Evolutionary conservation across 2,329 filamentous ascomycete genomes (phyloP), one percentile per base, ranked within the genome.

Genomic region (Fragosphaeria purpurea): DNA sequence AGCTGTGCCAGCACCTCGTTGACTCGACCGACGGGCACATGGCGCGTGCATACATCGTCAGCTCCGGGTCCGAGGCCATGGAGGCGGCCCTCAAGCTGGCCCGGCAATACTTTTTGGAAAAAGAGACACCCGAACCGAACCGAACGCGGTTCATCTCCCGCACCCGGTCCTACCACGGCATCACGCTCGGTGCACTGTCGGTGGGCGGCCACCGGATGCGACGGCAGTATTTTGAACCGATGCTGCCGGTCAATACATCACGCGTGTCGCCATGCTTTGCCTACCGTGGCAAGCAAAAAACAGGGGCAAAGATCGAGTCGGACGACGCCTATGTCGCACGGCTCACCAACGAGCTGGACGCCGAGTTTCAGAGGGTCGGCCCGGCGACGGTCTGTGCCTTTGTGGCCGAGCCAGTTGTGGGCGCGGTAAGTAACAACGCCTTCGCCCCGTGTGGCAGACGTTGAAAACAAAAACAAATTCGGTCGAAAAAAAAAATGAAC

Each of bases 361-460:
- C 67, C 1, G 81, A 86, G 56, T 87, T 90, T 55, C 69, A 75
- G 52, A 65, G 72, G 1, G 61, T 86, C 0, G 85, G 83, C 0
- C 76, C 83, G 0, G 71, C 80, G 0, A 84, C 71, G 0, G 82
- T 89, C 1, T 83, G 80, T 48, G 85, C 82, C 0, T 88, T 90
- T 59, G 72, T 88, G 31, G 81, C 82, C 1, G 86, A 90, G 63
- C 82, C 85, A 0, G 74, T 90, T 1, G 83, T 85, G 11, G 85
- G 86, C 3, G 83, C 85, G 37, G 81, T 85, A 72, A 65, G 69
- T 63, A 4, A 22, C 22, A 22, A 22, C 3, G 22, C 22, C 22
- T 22, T 22, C 22, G 22, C 22, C 22, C 22, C 22, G 22, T 22
- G 22, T 2, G 3, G 22, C 22, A 22, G 22, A 22, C 22, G 22